These are phyloP conservation scores for Asterochloris sp. DNA, from an alignment of 139 green algal species.

Conservation along the genomic window DNA sequence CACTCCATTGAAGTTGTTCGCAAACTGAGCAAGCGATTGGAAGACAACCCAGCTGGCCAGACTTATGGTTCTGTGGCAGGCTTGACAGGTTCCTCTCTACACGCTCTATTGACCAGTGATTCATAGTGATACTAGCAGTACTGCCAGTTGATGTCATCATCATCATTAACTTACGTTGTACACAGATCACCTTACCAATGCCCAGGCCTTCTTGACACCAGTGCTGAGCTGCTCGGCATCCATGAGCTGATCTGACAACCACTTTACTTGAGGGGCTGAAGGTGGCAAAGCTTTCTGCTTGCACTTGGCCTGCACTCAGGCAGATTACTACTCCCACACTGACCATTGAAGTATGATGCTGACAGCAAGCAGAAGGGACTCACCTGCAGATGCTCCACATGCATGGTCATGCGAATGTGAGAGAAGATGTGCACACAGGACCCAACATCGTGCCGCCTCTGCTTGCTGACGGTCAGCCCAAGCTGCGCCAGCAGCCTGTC, in stretches of 20 bases:
- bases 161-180: too few relatives aligned
- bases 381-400: constrained; percentile 45
- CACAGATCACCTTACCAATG: too few relatives aligned
- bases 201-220: constrained; percentile 51
- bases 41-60: background rate
- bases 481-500: background rate
- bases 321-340: too few relatives aligned
- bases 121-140: background rate
- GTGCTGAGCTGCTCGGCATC: constrained; percentile 34
- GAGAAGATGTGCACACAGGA: constrained; percentile 58
- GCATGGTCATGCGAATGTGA: constrained; percentile 63
- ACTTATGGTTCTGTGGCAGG: background rate
- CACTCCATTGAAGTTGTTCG: constrained; percentile 59
- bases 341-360: too few relatives aligned
- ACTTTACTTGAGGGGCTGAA: constrained; percentile 21
- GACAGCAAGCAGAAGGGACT: background rate
- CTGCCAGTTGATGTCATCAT: background rate
- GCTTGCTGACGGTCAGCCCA: background rate
- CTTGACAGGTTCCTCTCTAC: background rate
- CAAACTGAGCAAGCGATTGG: constrained; percentile 34
- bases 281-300: background rate
- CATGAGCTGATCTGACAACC: constrained; percentile 34
- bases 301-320: too few relatives aligned
- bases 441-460: constrained; percentile 32
- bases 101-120: background rate